Base-by-base conservation (phyloP, 1,139 yeast genomes). In the Kurtzmaniella natalensis region DNA sequence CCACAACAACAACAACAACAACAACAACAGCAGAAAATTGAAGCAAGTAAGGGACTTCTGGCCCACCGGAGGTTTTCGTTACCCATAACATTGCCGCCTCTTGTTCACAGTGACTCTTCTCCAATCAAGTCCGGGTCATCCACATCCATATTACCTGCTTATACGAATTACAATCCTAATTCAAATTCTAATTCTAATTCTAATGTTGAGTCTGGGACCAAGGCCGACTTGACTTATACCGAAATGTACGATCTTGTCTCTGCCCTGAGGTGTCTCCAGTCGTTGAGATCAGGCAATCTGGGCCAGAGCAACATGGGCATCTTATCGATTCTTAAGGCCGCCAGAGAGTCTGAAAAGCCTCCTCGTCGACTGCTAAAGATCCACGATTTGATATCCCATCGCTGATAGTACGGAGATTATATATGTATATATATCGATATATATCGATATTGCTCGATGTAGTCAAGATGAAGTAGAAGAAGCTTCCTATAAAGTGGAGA, bases 201-300 rank as follows among this genome's bases (percentile, higher is more conserved):
- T n/a, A n/a, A n/a, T n/a, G n/a, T n/a, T n/a, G n/a, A n/a, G 16
- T 23, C 26, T 5, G 26, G 26, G 14, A 23, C 16, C 16, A 16
- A 23, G 26, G 16, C 7, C 8, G 13, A 26, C n/a, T 21, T 26
- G 10, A 17, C 20, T 18, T 28, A 41, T 18, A 28, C 31, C 35
- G 65, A 59, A 25, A 50, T 59, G 50, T 45, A 54, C 35, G 72
- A 64, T 33, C 52, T 66, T 11, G 60, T 65, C 11, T 61, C 59
- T 42, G 72, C 72, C 4, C 64, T 70, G 17, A 56, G 57, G 40
- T 65, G 71, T 38, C 51, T 66, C 19, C 70, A 64, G 43, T 53
- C 59, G 15, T 47, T 65, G 33, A 46, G 60, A 34, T 48, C 19
- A 18, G 29, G 13, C 20, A 23, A 16, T 28, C 31, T 17, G 25